Conservation (phyloP, 2,329 filamentous ascomycete species). For the Phialemoniopsis sp. region DNA sequence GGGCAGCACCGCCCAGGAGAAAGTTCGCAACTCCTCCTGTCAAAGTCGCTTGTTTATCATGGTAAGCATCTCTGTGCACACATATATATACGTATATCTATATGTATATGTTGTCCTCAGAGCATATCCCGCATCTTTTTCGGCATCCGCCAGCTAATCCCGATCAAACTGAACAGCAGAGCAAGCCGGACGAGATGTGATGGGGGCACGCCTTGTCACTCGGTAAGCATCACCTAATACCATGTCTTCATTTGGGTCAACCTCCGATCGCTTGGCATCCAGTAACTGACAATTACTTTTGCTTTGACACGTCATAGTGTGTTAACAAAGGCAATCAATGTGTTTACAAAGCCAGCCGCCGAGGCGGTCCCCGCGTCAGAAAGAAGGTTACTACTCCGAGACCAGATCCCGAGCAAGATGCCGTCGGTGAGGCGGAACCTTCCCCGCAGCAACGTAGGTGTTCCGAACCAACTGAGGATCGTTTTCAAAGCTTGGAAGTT, state of each 20-base stretch:
- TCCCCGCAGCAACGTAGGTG: no score
- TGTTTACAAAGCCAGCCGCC: conserved; percentile 36
- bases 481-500: conserved; percentile 2
- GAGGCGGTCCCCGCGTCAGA: conserved; percentile 36
- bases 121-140: no score
- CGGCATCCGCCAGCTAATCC: no score
- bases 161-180: conserved; percentile 23
- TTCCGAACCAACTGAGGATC: no score
- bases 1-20: conserved; percentile 13
- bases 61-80: conserved; percentile 28
- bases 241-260: no score
- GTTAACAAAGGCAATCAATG: conserved; percentile 33
- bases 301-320: conserved; percentile 27
- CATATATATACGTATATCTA: no score
- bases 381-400: conserved; percentile 23
- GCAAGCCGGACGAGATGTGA: conserved; percentile 42
- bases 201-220: conserved; percentile 36
- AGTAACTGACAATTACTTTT: no score
- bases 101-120: no score
- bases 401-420: conserved; percentile 16
- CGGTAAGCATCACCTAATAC: conserved; percentile 25
- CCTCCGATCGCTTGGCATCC: conserved; percentile 1
- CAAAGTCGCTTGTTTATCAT: conserved; percentile 45
- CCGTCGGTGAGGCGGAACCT: no score
- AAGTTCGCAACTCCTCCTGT: conserved; percentile 43